These are phyloP conservation scores for Xenoacremonium recifei DNA, from an alignment of 2,329 filamentous ascomycete species.

Conservation along the genomic window DNA sequence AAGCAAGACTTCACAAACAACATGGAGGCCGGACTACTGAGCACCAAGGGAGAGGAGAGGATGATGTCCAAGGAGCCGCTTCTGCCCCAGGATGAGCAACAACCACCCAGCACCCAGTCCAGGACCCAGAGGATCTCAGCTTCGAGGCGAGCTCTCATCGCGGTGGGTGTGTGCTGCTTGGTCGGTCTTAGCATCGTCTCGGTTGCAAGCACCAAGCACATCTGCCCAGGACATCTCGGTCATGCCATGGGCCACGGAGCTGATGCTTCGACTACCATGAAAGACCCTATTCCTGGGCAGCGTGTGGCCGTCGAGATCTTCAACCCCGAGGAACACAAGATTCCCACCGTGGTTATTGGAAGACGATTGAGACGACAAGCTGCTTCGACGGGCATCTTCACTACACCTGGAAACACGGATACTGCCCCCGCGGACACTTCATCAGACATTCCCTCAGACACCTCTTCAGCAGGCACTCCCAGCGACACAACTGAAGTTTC, in stretches of 20 bases:
- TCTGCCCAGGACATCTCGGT: constrained; percentile 25
- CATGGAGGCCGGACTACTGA: constrained; percentile 29
- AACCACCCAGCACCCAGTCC: constrained; percentile 13
- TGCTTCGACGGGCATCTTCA: neutral
- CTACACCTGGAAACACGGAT: constrained; percentile 1
- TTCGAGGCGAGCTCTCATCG: constrained; percentile 22
- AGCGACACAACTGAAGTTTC: neutral
- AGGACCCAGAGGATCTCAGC: constrained; percentile 17
- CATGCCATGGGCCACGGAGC: constrained; percentile 5
- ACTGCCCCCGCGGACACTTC: constrained; percentile 5
- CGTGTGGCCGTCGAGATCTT: neutral
- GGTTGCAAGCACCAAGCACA: constrained; percentile 19
- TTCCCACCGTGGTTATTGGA: too few species aligned
- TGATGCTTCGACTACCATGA: neutral
- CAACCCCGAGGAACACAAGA: neutral
- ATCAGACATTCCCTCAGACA: constrained; percentile 5
- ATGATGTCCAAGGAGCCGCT: constrained; percentile 26
- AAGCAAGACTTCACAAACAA: constrained; percentile 28
- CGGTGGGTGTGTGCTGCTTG: constrained; percentile 22
- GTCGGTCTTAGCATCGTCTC: constrained; percentile 23
- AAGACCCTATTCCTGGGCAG: neutral
- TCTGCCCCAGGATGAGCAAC: constrained; percentile 22
- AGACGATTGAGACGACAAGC: neutral
- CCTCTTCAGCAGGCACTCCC: neutral
- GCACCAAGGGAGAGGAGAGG: constrained; percentile 27